phyloP scores from a whole-genome alignment of 768 basidiomycete species.

The Suillus brevipes region DNA sequence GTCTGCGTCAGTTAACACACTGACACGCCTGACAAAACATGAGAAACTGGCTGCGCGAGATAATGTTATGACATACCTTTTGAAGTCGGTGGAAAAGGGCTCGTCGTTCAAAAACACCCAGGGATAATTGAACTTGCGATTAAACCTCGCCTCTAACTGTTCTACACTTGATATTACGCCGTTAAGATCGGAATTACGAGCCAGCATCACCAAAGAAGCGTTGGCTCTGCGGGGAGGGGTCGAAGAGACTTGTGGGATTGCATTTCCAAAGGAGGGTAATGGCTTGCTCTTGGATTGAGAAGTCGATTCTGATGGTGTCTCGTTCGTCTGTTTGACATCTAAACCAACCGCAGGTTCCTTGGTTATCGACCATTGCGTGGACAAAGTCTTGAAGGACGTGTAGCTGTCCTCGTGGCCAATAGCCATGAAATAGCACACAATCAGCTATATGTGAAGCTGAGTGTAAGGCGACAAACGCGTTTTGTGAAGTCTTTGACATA shows the following conservation, averaged over 20 bases:
- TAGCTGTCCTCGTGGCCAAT: conserved; percentile 8
- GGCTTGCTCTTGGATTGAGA: not conserved
- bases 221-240: conserved; percentile 42
- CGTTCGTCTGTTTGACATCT: not conserved
- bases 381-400: conserved; percentile 6
- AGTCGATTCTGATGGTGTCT: not conserved
- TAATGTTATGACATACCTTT: conserved; percentile 29
- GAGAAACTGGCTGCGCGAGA: conserved; percentile 12
- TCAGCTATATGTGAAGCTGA: conserved; percentile 14
- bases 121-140: conserved; percentile 56
- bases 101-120: conserved; percentile 68
- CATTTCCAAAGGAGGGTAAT: conserved; percentile 7
- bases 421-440: conserved; percentile 25
- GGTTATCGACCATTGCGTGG: conserved; percentile 7
- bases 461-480: not conserved
- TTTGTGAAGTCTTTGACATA: conserved; percentile 11
- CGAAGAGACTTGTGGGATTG: not conserved
- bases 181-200: conserved; percentile 46
- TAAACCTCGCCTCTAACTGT: conserved; percentile 59
- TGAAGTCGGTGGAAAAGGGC: conserved; percentile 56
- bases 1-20: conserved; percentile 40
- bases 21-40: conserved; percentile 31
- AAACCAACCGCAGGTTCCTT: not conserved
- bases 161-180: conserved; percentile 50
- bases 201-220: conserved; percentile 59